Base-by-base conservation (phyloP, 495 filamentous ascomycete genomes). In the Trichoderma gamsii region DNA sequence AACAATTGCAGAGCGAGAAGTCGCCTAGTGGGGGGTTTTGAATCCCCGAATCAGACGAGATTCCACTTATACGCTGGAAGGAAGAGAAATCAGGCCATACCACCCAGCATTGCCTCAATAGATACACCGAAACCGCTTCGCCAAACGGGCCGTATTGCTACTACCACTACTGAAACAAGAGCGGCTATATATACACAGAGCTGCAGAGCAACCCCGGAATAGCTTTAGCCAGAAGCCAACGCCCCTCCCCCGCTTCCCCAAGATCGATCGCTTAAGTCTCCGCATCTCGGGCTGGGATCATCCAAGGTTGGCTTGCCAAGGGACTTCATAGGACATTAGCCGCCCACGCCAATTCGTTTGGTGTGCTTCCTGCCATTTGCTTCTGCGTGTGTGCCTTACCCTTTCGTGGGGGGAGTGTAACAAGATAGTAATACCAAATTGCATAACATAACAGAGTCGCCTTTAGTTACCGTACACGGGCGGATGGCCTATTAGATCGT, bases 181-280 rank as follows among this genome's bases (percentile, higher is more conserved):
- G 6, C 11, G 49, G 44, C 15, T 16, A 49, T 49, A 44, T n/a
- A 38, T 38, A 38, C 5, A 38, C 0, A 29, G 29, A 29, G 29
- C 35, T 38, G 35, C 35, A 38, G 35, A 38, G 35, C 35, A 38
- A 38, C 35, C 8, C 35, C 35, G 35, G 35, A 38, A 38, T 38
- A 38, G 35, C 35, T 38, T 38, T 38, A 38, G 35, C 35, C 35
- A 38, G 44, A 49, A n/a, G 44, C 15, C n/a, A 49, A n/a, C 56
- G 8, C 56, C 56, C 56, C 56, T 18, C 25, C 56, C 56, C 56
- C 56, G 56, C 56, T 61, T 61, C 56, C 25, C 56, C 56, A 61
- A 32, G 56, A 61, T 61, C 56, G 56, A 61, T 61, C 56, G 56
- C 56, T 13, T 61, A 21, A 9, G 23, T 61, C 56, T 61, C 56